Conservation (phyloP, 305 asterid genomes). For the Fraxinus latifolia region DNA sequence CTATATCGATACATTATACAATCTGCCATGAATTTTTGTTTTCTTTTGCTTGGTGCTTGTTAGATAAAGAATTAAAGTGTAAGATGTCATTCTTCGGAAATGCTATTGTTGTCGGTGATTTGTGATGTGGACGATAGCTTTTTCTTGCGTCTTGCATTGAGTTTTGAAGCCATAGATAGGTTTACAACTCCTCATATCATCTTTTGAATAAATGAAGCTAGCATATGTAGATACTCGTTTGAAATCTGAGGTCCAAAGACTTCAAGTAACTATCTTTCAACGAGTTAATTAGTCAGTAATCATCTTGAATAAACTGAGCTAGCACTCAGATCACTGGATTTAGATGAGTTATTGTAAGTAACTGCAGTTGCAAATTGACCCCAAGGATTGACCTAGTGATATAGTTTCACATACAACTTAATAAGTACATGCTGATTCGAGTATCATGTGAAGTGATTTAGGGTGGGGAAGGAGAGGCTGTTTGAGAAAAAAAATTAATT, state of each 20-base stretch:
- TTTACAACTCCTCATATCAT: neutral
- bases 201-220: neutral
- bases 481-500: neutral
- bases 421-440: neutral
- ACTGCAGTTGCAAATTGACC: neutral
- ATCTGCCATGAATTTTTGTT: neutral
- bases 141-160: neutral
- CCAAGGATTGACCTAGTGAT: neutral
- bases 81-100: neutral
- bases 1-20: neutral
- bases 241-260: neutral
- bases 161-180: neutral
- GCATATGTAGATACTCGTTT: neutral
- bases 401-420: neutral
- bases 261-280: neutral
- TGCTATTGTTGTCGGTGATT: neutral
- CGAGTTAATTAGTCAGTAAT: neutral
- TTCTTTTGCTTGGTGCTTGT: neutral
- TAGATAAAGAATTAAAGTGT: neutral
- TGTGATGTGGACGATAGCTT: neutral
- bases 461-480: neutral
- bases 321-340: neutral
- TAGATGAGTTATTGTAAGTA: neutral
- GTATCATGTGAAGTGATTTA: neutral
- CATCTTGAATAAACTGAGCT: neutral